A percentile compares a stretch with the other conserved stretches of the same genome.
These are phyloP conservation scores for Zasmidium citrigriseum DNA, from an alignment of 2,329 filamentous ascomycete species.

Conservation along the genomic window DNA sequence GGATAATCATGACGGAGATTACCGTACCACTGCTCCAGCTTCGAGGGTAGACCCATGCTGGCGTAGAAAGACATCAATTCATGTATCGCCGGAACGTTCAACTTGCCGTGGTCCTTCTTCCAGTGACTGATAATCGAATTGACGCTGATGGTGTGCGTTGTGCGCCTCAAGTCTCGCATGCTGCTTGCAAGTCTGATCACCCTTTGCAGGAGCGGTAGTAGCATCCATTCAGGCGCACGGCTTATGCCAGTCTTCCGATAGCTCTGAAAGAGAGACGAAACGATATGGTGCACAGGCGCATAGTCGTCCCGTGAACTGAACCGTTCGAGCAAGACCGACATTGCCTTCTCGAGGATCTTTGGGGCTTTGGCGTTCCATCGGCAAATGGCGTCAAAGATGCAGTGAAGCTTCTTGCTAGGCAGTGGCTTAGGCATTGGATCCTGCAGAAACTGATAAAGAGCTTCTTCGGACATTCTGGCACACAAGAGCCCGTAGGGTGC, in stretches of 20 bases:
- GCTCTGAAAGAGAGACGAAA: constrained; percentile 13
- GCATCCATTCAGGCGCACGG: constrained; percentile 10
- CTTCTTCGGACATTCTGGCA: constrained; percentile 6
- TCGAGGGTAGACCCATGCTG: constrained; percentile 27
- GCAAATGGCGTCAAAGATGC: neutral
- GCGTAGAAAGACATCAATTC: constrained; percentile 34
- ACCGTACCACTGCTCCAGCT: neutral
- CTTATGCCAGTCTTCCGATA: constrained; percentile 7
- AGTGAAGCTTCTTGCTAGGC: neutral
- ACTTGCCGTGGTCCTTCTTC: constrained; percentile 23
- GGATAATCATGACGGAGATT: constrained; percentile 16
- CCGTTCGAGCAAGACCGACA: constrained; percentile 1
- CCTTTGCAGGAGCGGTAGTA: constrained; percentile 16
- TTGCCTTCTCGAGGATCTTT: constrained; percentile 1
- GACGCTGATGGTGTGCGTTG: neutral
- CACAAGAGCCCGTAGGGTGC: neutral
- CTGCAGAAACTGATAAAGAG: neutral
- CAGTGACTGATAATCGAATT: constrained; percentile 27
- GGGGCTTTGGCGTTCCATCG: constrained; percentile 2
- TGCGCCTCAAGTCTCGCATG: neutral
- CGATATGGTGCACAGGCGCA: neutral
- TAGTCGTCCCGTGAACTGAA: neutral
- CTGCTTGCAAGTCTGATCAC: constrained; percentile 6
- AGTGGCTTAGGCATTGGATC: neutral
- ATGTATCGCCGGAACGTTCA: constrained; percentile 20